Conservation (phyloP, 179 eudicot species). For the Heliamphora pulchella region DNA sequence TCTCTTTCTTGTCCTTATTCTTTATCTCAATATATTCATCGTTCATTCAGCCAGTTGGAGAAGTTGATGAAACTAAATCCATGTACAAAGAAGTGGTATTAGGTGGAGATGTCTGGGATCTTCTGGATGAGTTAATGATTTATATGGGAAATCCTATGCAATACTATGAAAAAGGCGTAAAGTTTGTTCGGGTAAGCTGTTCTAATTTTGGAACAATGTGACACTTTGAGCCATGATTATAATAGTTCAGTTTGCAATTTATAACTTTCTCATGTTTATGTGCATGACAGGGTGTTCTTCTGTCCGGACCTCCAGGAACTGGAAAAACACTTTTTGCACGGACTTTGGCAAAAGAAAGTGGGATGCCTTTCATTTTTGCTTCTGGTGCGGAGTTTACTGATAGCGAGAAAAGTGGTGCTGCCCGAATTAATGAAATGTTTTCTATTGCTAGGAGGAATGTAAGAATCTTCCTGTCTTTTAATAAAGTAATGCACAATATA, state of each 20-base stretch:
- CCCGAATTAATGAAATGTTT: slow-evolving; percentile 77
- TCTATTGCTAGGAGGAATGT: slow-evolving; percentile 83
- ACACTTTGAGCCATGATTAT: background rate
- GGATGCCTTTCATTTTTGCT: slow-evolving; percentile 92
- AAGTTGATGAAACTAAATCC: slow-evolving; percentile 58
- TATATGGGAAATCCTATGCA: slow-evolving; percentile 91
- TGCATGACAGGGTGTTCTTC: slow-evolving; percentile 72
- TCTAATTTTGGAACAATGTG: slow-evolving; percentile 11
- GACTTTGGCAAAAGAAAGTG: slow-evolving; percentile 80
- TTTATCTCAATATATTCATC: background rate
- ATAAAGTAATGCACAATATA: background rate
- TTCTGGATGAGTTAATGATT: slow-evolving; percentile 80
- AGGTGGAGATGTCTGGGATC: slow-evolving; percentile 98
- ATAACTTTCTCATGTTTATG: background rate
- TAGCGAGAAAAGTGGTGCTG: slow-evolving; percentile 89
- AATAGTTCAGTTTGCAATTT: background rate
- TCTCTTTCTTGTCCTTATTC: background rate
- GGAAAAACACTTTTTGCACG: slow-evolving; percentile 95
- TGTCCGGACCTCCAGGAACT: slow-evolving; percentile 96
- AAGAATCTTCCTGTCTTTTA: slow-evolving; percentile 20
- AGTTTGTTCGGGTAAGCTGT: slow-evolving; percentile 71
- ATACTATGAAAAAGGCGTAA: slow-evolving; percentile 71
- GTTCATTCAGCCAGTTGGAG: slow-evolving; percentile 55
- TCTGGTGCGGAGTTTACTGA: slow-evolving; percentile 98
- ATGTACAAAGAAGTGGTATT: slow-evolving; percentile 81